Evolutionary conservation across 2,329 filamentous ascomycete species (phyloP).

Genomic region (Aspergillaceae sp.): DNA sequence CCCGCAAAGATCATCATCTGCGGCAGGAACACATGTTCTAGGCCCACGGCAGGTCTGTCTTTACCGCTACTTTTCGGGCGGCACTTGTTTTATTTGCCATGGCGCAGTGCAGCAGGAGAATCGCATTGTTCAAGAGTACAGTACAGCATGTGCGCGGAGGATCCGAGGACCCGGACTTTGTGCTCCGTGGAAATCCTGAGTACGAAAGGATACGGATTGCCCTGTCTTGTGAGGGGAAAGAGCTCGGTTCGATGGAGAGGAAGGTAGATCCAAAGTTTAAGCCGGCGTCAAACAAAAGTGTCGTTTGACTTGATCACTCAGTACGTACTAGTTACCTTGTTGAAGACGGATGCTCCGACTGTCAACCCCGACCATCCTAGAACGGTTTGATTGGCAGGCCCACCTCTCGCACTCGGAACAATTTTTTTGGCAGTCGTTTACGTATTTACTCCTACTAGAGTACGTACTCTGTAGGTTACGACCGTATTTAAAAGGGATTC

Average conservation of each 20-base stretch:
- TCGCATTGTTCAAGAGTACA: too few relatives aligned
- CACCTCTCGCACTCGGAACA: slow-evolving; percentile 2
- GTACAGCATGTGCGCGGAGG: too few relatives aligned
- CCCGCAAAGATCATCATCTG: slow-evolving; percentile 5
- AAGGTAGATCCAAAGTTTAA: too few relatives aligned
- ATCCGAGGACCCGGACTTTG: too few relatives aligned
- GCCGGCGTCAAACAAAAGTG: too few relatives aligned
- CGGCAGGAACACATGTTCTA: slow-evolving; percentile 13
- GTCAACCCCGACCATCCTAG: too few relatives aligned
- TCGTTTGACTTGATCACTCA: background rate
- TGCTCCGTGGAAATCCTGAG: too few relatives aligned
- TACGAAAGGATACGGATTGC: too few relatives aligned
- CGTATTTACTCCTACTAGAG: too few relatives aligned
- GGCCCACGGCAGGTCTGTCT: slow-evolving; percentile 7
- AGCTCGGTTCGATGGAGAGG: background rate
- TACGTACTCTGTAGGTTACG: background rate
- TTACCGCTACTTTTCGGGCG: slow-evolving; percentile 9
- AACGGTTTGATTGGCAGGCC: too few relatives aligned
- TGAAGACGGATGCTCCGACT: too few relatives aligned
- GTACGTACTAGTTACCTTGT: background rate
- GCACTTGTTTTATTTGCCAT: background rate
- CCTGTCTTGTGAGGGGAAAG: too few relatives aligned
- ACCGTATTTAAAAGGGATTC: background rate
- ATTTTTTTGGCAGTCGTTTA: slow-evolving; percentile 12
- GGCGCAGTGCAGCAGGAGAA: background rate